Base-by-base conservation (phyloP, 1,139 yeast species). In the Scheffersomyces illinoinensis region DNA sequence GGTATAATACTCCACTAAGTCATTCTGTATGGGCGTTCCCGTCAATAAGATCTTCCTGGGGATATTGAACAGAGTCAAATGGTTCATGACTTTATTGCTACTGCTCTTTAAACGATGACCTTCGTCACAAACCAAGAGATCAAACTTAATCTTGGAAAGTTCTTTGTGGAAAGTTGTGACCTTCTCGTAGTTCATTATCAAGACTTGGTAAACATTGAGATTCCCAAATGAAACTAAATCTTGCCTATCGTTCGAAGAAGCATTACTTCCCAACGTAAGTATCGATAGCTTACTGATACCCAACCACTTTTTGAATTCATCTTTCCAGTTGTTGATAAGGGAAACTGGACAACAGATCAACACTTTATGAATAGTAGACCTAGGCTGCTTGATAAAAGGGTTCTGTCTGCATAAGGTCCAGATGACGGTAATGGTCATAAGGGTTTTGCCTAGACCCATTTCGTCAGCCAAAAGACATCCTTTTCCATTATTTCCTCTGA, bases 11-110 rank as follows among this genome's bases (percentile, higher is more conserved):
- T 95, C 99, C 1, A 78, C 79, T 57, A 96, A 81, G 71, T 95
- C 97, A 72, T 95, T 95, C 71, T 95, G 99, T 47, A 95, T 91
- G 0, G 99, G 99, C 0, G 99, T 95, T 0, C 99, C 99, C 0
- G 97, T 87, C 10, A 95, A 75, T 21, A 95, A 70, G 4, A 95
- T 76, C 63, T 88, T 85, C 54, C 79, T 83, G 17, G 81, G 78
- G 4, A 91, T 82, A 50, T 85, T 78, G 26, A 93, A 74, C 1
- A 78, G 73, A 52, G 83, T 83, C 56, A 93, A 77, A 0, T 87
- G 85, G 61, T 85, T 86, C 57, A 92, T 78, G 0, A 90, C 86
- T 70, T 92, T 92, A 61, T 90, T 91, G 17, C 85, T 72, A 33
- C 83, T 80, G 65, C 84, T 90, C 67, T 93, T 93, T 62, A 93